A percentile compares a stretch with the other conserved stretches of the same genome.
These are phyloP conservation scores for Sporothrix brunneoviolacea DNA, from an alignment of 2,329 filamentous ascomycete species.

Conservation along the genomic window DNA sequence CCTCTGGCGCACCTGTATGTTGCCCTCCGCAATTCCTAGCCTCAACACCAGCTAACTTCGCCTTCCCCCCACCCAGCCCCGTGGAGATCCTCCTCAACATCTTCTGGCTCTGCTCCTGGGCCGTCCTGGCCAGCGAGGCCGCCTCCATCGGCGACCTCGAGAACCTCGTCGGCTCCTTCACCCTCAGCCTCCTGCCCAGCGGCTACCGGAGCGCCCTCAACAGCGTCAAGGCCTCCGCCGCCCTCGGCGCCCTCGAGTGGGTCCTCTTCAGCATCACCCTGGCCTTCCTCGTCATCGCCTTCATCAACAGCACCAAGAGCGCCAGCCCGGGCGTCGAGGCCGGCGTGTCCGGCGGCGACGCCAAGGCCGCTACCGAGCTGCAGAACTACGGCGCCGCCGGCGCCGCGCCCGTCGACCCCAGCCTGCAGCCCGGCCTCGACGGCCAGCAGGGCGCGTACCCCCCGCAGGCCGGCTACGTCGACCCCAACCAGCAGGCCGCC, in stretches of 20 bases:
- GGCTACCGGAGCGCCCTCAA: conserved; percentile 11
- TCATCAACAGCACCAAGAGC: neutral
- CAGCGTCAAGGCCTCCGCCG: conserved; percentile 20
- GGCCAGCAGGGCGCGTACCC: neutral
- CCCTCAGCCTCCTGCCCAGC: neutral
- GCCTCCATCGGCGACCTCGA: conserved; percentile 3
- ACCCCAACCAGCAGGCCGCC: too few species aligned
- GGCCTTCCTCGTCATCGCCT: conserved; percentile 5
- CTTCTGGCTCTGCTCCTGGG: conserved; percentile 20
- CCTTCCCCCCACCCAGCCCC: conserved; percentile 2
- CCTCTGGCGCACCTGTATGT: conserved; percentile 16
- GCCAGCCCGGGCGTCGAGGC: neutral
- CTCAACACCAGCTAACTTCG: too few species aligned
- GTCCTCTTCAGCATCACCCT: conserved; percentile 18
- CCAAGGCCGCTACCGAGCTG: conserved; percentile 11
- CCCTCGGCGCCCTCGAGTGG: conserved; percentile 19
- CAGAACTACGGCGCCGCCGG: neutral
- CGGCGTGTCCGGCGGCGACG: neutral
- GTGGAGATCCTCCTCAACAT: conserved; percentile 17
- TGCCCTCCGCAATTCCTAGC: too few species aligned
- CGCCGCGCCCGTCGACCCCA: neutral
- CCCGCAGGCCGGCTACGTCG: neutral
- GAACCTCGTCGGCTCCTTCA: neutral
- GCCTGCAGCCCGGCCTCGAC: neutral
- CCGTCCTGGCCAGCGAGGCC: conserved; percentile 19